A percentile compares a stretch with the other conserved stretches of the same genome.
These are phyloP conservation scores for Heliamphora exappendiculata DNA, from an alignment of 148 eudicot species.

Conservation along the genomic window DNA sequence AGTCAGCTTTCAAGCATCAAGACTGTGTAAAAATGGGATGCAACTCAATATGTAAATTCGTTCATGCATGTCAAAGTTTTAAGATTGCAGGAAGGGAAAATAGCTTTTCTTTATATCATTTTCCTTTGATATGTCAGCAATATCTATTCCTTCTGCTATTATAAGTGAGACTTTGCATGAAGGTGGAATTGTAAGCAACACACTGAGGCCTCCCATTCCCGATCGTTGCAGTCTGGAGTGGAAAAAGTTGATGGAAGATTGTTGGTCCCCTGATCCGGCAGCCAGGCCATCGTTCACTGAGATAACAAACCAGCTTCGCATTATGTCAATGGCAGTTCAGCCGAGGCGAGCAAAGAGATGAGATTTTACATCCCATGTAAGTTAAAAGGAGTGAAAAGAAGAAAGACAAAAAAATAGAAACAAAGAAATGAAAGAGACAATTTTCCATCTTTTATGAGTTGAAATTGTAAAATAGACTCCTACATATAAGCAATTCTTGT, in stretches of 20 bases:
- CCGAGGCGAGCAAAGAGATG: slow-evolving; percentile 58
- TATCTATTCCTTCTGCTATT: not conserved
- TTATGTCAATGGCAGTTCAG: slow-evolving; percentile 52
- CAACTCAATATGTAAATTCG: not conserved
- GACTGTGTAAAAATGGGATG: not conserved
- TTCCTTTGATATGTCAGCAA: not conserved
- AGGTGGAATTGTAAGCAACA: slow-evolving; percentile 91
- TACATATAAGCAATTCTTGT: not conserved
- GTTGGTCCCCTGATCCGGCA: slow-evolving; percentile 81
- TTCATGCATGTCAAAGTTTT: not conserved
- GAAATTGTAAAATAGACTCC: slow-evolving; percentile 4
- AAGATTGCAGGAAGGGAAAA: not conserved
- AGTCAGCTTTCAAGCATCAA: not conserved
- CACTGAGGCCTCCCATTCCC: slow-evolving; percentile 76
- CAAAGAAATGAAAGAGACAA: not conserved
- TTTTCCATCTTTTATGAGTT: not conserved
- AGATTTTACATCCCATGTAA: slow-evolving; percentile 12
- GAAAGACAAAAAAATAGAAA: not conserved
- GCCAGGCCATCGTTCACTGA: slow-evolving; percentile 78
- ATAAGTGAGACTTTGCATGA: not conserved
- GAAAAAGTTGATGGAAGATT: slow-evolving; percentile 88
- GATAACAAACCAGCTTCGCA: slow-evolving; percentile 60
- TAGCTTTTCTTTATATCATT: not conserved
- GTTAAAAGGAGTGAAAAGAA: not conserved
- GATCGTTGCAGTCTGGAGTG: slow-evolving; percentile 77